Evolutionary conservation across 1,284 basidiomycete genomes (phyloP).

Genomic region (Microbotryomycetes sp.): DNA sequence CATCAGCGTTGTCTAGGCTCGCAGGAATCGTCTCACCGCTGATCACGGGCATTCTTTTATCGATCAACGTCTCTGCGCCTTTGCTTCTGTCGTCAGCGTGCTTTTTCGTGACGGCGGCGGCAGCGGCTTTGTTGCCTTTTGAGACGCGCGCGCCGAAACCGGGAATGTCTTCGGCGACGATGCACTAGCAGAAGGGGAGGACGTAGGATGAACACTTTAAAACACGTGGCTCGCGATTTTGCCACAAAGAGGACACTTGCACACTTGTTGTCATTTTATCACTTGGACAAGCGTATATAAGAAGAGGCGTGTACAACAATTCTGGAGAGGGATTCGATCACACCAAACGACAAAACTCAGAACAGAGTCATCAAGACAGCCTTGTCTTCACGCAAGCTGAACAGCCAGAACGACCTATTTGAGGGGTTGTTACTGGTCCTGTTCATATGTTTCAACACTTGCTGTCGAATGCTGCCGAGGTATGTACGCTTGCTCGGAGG

Average conservation of each 20-base stretch:
- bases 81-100: constrained; percentile 67
- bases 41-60: constrained; percentile 69
- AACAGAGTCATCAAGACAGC: constrained; percentile 10
- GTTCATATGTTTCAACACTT: constrained; percentile 9
- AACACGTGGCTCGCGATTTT: too few relatives aligned
- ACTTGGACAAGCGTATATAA: too few relatives aligned
- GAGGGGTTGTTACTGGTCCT: not conserved
- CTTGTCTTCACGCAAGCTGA: constrained; percentile 20
- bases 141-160: not conserved
- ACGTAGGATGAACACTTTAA: too few relatives aligned
- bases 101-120: constrained; percentile 56
- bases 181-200: too few relatives aligned
- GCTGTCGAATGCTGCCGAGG: constrained; percentile 20
- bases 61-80: constrained; percentile 63
- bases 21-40: constrained; percentile 87
- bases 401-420: constrained; percentile 17
- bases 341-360: constrained; percentile 4
- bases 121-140: constrained; percentile 47
- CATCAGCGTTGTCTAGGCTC: constrained; percentile 80
- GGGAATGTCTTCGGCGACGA: too few relatives aligned
- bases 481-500: constrained; percentile 27
- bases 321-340: too few relatives aligned
- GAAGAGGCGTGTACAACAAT: too few relatives aligned
- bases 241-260: too few relatives aligned
- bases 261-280: too few relatives aligned